Base-by-base conservation (phyloP, 345 rosid species). In the Acer yangbiense region DNA sequence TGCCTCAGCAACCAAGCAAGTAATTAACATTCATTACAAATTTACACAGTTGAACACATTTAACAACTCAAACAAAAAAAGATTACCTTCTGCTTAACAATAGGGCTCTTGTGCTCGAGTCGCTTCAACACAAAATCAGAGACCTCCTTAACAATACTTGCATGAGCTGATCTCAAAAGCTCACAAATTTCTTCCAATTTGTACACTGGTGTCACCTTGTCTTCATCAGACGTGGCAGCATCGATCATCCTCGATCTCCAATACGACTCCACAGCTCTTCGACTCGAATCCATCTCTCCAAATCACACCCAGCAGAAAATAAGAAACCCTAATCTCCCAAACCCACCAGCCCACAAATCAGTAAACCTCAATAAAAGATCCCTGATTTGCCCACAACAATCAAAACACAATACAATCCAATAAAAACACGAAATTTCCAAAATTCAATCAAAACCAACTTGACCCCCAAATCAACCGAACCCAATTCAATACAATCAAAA, bases 221-320 rank as follows among this genome's bases (percentile, higher is more conserved):
- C 98, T 76, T 96, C 98, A 68, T 90, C 91, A 21, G 98, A 90
- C 9, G 99, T 94, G 7, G 92, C 98, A 68, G 81, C 94, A 50
- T 96, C 99, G 70, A 94, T 77, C 95, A 96, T 88, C 86, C 94
- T 84, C 80, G 98, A 94, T 76, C 99, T 89, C 99, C 98, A 92
- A 77, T 92, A 96, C 76, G 99, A 92, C 78, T 96, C 99, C 86
- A 96, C 98, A 20, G 99, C 99, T 86, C 98, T 90, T 81, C 98
- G 90, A 86, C 99, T 96, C 72, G 99, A 94, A 85, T 96, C 98
- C 99, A 96, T 96, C 64, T 32, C 61, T 29, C 39, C 44, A 43
- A 58, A 11, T 67, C 50, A 32, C 18, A 43, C 46, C 11, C 46
- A 43, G 2, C 9, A 43, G 10, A 11, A 43, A 43, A 65, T 14